phyloP scores from a whole-genome alignment of 1,284 basidiomycete genomes.

The Trichosporon coremiiforme region DNA sequence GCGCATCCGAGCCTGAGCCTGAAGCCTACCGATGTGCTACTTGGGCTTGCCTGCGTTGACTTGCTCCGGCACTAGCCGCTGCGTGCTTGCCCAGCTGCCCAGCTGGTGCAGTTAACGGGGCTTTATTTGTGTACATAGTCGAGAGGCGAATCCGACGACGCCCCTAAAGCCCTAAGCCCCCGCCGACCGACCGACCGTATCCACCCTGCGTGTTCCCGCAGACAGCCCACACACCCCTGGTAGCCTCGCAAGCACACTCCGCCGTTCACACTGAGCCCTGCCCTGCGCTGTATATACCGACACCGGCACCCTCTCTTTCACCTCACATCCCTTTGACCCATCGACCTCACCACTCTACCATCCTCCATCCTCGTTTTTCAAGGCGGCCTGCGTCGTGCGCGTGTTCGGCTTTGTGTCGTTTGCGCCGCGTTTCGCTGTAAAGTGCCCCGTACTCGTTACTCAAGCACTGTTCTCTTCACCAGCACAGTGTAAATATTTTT shows the following conservation, averaged over 20 bases:
- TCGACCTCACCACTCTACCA: neutral
- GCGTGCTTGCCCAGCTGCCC: too few relatives aligned
- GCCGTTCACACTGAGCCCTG: neutral
- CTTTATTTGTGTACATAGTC: constrained; percentile 10
- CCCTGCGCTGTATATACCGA: neutral
- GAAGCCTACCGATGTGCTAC: constrained; percentile 1
- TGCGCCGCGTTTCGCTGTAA: constrained; percentile 12
- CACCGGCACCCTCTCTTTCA: neutral
- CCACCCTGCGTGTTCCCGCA: neutral
- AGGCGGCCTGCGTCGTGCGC: constrained; percentile 16
- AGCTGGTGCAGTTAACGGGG: neutral
- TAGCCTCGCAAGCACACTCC: neutral
- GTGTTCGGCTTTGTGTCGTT: constrained; percentile 17
- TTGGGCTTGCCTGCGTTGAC: too few relatives aligned
- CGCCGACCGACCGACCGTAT: constrained; percentile 3
- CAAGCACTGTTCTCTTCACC: neutral
- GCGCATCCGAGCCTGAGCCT: constrained; percentile 7
- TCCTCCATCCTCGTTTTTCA: constrained; percentile 12
- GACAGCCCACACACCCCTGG: neutral
- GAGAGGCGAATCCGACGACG: neutral
- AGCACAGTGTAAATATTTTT: neutral
- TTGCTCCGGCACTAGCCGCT: neutral
- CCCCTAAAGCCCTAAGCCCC: too few relatives aligned
- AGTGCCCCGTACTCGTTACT: neutral
- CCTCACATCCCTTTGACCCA: neutral